Base-by-base conservation (phyloP, 2,329 filamentous ascomycete species). In the Huntiella moniliformis region DNA sequence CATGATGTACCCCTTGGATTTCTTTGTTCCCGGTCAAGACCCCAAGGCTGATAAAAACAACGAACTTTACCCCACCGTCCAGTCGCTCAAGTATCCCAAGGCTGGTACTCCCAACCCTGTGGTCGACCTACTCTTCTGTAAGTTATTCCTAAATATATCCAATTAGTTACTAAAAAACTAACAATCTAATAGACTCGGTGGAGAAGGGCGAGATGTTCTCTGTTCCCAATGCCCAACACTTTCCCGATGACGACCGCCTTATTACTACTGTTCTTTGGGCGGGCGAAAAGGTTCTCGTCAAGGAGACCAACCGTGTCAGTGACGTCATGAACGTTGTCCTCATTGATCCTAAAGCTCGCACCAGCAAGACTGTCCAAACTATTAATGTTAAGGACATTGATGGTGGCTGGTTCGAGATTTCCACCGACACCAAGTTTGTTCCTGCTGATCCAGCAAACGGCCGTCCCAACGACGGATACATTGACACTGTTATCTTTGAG, bases 371-470 rank as follows among this genome's bases (percentile, higher is more conserved):
- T 1, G 77, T 95, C 41, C 73, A 88, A 52, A 80, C 77, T 15
- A 73, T 83, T 42, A 77, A 98, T 59, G 76, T 95, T 42, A 74
- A 77, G 52, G 70, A 79, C 48, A 68, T 95, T n/a, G 91, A 98
- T 58, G 87, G 87, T 16, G 92, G 91, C 32, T 98, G 91, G 91
- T 88, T 95, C 55, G 91, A 98, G 62, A 84, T 94, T 37, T 84
- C 85, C 1, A 80, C 94, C 55, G 74, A 79, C 37, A 94, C 87
- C 3, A 77, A 68, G 11, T 96, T 81, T 57, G 79, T 98, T 48
- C 91, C 91, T 2, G 82, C 85, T 3, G 84, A 95, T 58, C 72
- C 81, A 16, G 60, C 64, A 8, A 84, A 82, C 51, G 83, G 82
- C 11, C 77, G 87, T 16, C 67, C 73, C 2, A 62, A 88, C 4